These are phyloP conservation scores for Abelmoschus esculentus DNA, from an alignment of 345 rosid species.

Conservation along the genomic window DNA sequence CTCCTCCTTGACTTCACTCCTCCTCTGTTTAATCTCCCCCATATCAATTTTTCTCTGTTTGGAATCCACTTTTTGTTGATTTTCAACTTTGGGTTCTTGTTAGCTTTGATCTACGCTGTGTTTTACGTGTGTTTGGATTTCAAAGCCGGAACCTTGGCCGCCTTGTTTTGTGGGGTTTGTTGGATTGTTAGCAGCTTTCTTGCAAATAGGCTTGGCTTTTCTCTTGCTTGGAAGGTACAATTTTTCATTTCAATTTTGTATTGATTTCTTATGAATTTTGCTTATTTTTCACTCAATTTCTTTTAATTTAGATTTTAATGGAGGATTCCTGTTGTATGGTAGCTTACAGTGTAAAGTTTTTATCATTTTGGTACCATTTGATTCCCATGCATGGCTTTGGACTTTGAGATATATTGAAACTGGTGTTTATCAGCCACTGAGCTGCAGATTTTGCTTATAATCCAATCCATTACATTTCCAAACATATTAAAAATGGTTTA, in stretches of 20 bases:
- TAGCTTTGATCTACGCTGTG: slow-evolving; percentile 33
- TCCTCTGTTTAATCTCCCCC: slow-evolving; percentile 32
- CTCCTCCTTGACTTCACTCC: slow-evolving; percentile 49
- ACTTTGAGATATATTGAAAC: background rate
- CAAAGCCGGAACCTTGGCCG: slow-evolving; percentile 57
- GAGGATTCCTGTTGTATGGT: background rate
- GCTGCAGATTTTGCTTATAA: background rate
- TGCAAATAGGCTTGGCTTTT: slow-evolving; percentile 38
- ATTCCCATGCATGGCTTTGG: background rate
- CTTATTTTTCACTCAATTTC: background rate
- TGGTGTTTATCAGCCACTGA: background rate
- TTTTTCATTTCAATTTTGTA: background rate
- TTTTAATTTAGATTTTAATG: background rate
- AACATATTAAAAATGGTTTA: background rate
- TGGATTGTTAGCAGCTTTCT: slow-evolving; percentile 39
- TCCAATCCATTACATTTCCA: background rate
- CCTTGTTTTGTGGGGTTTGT: slow-evolving; percentile 39
- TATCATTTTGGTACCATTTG: background rate
- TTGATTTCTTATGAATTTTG: background rate
- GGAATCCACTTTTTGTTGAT: slow-evolving; percentile 24
- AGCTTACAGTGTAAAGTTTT: background rate
- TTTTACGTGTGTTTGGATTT: slow-evolving; percentile 43
- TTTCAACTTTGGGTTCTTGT: slow-evolving; percentile 45
- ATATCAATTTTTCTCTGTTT: slow-evolving; percentile 23
- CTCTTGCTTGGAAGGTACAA: slow-evolving; percentile 51